A percentile compares a stretch with the other conserved stretches of the same genome.
phyloP scores from a whole-genome alignment of 495 filamentous ascomycete genomes.

The Penicillium lagena region DNA sequence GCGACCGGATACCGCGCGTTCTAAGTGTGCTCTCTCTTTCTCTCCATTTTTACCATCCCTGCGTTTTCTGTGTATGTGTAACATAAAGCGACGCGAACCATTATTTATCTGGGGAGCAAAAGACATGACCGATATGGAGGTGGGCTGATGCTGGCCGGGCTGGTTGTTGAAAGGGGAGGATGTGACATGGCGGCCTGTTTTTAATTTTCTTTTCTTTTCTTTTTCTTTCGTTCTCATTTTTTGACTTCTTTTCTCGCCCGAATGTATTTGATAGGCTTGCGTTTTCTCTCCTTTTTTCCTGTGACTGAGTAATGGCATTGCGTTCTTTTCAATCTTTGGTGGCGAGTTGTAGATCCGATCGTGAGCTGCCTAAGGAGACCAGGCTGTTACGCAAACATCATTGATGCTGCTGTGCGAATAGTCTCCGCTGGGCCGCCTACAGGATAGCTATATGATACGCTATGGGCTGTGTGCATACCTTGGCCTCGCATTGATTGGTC shows the following conservation, averaged over 20 bases:
- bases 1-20: conserved; percentile 66
- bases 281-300: background rate
- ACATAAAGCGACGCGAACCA: conserved; percentile 30
- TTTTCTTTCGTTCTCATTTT: conserved; percentile 10
- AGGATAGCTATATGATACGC: no score
- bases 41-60: conserved; percentile 4
- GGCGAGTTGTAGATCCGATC: conserved; percentile 1
- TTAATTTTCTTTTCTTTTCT: conserved; percentile 17
- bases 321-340: background rate
- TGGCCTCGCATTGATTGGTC: no score
- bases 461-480: no score
- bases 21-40: conserved; percentile 20
- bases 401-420: no score
- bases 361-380: conserved; percentile 15
- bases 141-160: conserved; percentile 4
- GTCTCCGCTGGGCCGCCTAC: no score
- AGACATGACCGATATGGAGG: conserved; percentile 12
- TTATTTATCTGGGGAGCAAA: conserved; percentile 22
- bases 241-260: conserved; percentile 11
- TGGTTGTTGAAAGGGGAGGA: conserved; percentile 6
- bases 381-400: conserved; percentile 1
- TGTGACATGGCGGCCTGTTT: conserved; percentile 11
- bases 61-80: conserved; percentile 28
- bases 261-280: conserved; percentile 23
- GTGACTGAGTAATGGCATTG: conserved; percentile 15